Base-by-base conservation (phyloP, 768 basidiomycete species). In the Ramaria sp. region DNA sequence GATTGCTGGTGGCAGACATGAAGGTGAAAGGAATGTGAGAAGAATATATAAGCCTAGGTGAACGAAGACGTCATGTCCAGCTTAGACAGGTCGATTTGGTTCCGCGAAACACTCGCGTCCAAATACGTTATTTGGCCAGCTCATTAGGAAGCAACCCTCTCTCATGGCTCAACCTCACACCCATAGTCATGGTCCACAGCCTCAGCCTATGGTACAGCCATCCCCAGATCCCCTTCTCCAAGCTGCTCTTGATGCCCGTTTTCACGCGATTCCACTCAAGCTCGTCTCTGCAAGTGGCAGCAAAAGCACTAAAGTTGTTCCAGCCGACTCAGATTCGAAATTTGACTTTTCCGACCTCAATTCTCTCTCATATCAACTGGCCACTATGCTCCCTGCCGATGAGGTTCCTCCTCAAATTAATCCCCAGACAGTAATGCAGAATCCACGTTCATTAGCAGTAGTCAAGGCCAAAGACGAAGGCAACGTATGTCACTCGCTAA, bases 391-490 rank as follows among this genome's bases (percentile, higher is more conserved):
- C 61, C 61, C 60, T 64, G 55, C 58, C 59, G 50, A 57, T 56
- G 34, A 56, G 15, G 64, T 70, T 12, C 70, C 70, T 13, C 44
- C 53, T 27, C 42, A 8, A 47, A 36, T 55, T 32, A 34, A 44
- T 47, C 93, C 92, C 1, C 78, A 82, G 27, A 84, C 81, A 58
- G 74, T 92, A 47, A 71, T 87, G 48, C 82, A 83, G 7, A 82
- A 83, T 62, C 85, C 87, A 58, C 70, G 95, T 18, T 78, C 86
- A 0, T 78, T 83, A 59, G 76, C 81, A 20, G 79, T 97, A 54
- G 83, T 79, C 13, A 71, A 75, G 45, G 83, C 85, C 4, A 97
- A 97, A 65, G 95, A 98, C 47, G 89, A 95, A 58, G 96, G 96
- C 57, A 99, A 99, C 67, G 91, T 91, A 63, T 63, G 89, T 73